Base-by-base conservation (phyloP, 108 stramenopile genomes). In the Discostella stelligeroides region DNA sequence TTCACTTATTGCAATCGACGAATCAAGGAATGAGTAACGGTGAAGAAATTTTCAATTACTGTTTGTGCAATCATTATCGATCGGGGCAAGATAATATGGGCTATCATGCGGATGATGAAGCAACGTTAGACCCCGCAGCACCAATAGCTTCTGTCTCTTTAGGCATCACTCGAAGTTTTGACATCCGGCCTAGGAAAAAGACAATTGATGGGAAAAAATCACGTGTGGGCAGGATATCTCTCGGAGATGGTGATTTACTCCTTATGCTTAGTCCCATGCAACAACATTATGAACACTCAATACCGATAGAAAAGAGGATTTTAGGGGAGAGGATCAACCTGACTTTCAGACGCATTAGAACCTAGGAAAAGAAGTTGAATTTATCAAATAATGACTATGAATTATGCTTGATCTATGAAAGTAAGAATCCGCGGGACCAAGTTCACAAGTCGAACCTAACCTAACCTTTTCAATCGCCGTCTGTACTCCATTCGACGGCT, bases 401-500 rank as follows among this genome's bases (percentile, higher is more conserved):
- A n/a, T n/a, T n/a, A n/a, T n/a, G n/a, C n/a, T n/a, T n/a, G n/a
- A n/a, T n/a, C n/a, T n/a, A n/a, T n/a, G n/a, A n/a, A n/a, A n/a
- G n/a, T n/a, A n/a, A n/a, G n/a, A n/a, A n/a, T n/a, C n/a, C n/a
- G n/a, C n/a, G n/a, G n/a, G n/a, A n/a, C n/a, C n/a, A n/a, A n/a
- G n/a, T n/a, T n/a, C n/a, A n/a, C n/a, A n/a, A n/a, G n/a, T n/a
- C n/a, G n/a, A n/a, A n/a, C n/a, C 0, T 57, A 7, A 20, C 30
- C 28, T 25, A 17, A 34, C 39, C 24, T 55, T 56, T 68, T 56
- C 39, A 29, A n/a, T 57, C 53, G 41, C 40, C 48, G 86, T 63
- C 82, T 84, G 42, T 60, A 82, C 66, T 89, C 91, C 24, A 88
- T 89, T 10, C 91, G 85, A 23, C 87, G 79, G 58, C 88, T 92